These are phyloP conservation scores for Thecaphora thlaspeos DNA, from an alignment of 1,284 basidiomycete species.

Conservation along the genomic window DNA sequence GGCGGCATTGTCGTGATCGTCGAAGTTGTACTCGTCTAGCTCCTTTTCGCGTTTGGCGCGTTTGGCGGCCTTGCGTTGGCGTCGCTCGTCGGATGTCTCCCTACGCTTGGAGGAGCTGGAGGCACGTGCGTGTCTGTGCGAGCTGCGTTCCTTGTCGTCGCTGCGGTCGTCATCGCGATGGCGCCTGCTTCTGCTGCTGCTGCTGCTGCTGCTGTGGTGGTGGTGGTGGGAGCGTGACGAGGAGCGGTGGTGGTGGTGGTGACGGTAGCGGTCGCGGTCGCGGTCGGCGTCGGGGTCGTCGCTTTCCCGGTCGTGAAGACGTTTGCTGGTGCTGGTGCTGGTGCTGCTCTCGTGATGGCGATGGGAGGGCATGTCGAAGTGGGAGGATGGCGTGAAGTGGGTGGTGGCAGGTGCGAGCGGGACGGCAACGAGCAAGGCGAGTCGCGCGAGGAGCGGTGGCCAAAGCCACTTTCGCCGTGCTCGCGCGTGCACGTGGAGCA, in stretches of 20 bases:
- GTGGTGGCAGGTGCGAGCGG: too few relatives aligned
- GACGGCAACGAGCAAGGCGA: too few relatives aligned
- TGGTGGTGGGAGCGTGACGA: neutral
- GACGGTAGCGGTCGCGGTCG: slow-evolving; percentile 13
- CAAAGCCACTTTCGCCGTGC: too few relatives aligned
- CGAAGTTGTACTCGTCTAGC: slow-evolving; percentile 19
- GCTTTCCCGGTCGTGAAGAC: neutral
- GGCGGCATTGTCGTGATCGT: slow-evolving; percentile 24
- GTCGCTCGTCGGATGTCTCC: slow-evolving; percentile 43
- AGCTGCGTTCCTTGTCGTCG: slow-evolving; percentile 7
- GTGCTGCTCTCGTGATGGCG: too few relatives aligned
- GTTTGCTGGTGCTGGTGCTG: too few relatives aligned
- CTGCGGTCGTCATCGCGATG: slow-evolving; percentile 3
- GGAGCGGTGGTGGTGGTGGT: slow-evolving; percentile 13
- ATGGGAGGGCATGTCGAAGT: too few relatives aligned
- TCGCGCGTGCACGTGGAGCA: too few relatives aligned
- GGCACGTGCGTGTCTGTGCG: slow-evolving; percentile 2
- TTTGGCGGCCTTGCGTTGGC: slow-evolving; percentile 43
- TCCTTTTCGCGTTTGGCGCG: slow-evolving; percentile 24
- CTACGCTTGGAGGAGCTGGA: slow-evolving; percentile 7
- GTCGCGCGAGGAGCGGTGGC: too few relatives aligned
- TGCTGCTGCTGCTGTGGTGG: neutral
- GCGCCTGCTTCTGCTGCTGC: neutral
- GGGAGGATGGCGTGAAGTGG: too few relatives aligned
- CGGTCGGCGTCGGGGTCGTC: neutral